phyloP scores from a whole-genome alignment of 257 asterid genomes.

The Fraxinus anomala region DNA sequence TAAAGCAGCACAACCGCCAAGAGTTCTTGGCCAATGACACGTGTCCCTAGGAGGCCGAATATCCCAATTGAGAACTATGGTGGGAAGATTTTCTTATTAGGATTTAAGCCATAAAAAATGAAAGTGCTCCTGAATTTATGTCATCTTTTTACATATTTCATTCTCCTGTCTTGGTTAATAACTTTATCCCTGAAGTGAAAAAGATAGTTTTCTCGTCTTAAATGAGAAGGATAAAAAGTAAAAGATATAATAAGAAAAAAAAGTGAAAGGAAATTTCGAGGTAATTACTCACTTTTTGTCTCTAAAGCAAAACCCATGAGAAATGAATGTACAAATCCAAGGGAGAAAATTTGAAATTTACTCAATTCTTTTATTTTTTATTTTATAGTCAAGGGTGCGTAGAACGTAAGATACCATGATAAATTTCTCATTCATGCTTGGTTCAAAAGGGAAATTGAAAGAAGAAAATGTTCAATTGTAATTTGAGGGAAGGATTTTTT shows the following conservation, averaged over 20 bases:
- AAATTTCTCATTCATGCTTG: background rate
- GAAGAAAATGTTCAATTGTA: background rate
- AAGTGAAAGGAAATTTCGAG: background rate
- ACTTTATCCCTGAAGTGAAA: background rate
- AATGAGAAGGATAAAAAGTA: background rate
- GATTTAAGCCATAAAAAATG: background rate
- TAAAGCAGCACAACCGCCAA: background rate
- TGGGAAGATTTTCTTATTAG: background rate
- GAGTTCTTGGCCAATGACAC: background rate
- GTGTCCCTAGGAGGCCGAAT: background rate
- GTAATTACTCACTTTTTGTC: background rate
- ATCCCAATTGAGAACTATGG: background rate
- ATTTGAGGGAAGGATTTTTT: background rate
- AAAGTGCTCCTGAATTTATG: background rate
- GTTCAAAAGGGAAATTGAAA: background rate
- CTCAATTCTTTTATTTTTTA: background rate
- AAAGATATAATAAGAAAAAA: too few species aligned
- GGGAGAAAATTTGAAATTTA: background rate
- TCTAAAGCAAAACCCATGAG: background rate
- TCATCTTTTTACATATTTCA: background rate
- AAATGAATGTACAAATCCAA: background rate
- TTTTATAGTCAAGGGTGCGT: background rate
- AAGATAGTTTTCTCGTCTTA: background rate
- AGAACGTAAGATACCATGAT: background rate
- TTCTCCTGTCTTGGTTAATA: background rate